phyloP scores from a whole-genome alignment of 768 basidiomycete species.

The Panaeolus cyanescens region DNA sequence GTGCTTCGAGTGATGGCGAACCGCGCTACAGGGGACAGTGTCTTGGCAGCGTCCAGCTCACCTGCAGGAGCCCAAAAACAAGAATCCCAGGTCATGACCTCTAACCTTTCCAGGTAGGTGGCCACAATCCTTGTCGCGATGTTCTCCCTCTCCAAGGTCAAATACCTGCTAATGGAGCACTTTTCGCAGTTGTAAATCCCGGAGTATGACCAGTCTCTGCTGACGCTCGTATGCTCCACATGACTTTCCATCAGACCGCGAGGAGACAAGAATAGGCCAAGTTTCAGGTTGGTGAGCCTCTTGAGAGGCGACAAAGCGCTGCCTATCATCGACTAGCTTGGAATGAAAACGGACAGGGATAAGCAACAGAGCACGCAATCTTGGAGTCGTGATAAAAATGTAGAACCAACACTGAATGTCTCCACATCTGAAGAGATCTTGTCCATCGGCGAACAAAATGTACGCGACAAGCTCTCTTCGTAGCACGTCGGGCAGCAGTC shows the following conservation, averaged over 20 bases:
- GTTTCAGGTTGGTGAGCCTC: slow-evolving; percentile 29
- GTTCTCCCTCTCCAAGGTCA: slow-evolving; percentile 46
- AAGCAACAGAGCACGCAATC: not conserved
- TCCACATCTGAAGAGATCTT: slow-evolving; percentile 43
- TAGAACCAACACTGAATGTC: slow-evolving; percentile 52
- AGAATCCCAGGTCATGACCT: slow-evolving; percentile 54
- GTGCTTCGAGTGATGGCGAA: slow-evolving; percentile 1
- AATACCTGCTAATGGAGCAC: slow-evolving; percentile 28
- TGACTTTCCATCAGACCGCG: slow-evolving; percentile 50
- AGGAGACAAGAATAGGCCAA: slow-evolving; percentile 67
- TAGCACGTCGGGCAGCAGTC: slow-evolving; percentile 67
- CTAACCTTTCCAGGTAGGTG: slow-evolving; percentile 41
- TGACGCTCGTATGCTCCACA: slow-evolving; percentile 34
- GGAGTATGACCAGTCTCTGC: slow-evolving; percentile 15
- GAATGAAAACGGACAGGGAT: not conserved
- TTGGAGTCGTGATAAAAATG: slow-evolving; percentile 4
- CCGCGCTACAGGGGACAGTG: slow-evolving; percentile 4
- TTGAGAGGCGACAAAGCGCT: slow-evolving; percentile 37
- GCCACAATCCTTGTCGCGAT: slow-evolving; percentile 48
- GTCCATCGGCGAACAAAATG: slow-evolving; percentile 65
- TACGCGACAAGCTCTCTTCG: slow-evolving; percentile 56
- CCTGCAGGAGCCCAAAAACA: slow-evolving; percentile 24
- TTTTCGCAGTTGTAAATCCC: slow-evolving; percentile 36
- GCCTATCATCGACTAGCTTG: slow-evolving; percentile 41
- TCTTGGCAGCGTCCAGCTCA: slow-evolving; percentile 16